These are phyloP conservation scores for Arabis hirsuta DNA, from an alignment of 345 rosid genomes.

Conservation along the genomic window DNA sequence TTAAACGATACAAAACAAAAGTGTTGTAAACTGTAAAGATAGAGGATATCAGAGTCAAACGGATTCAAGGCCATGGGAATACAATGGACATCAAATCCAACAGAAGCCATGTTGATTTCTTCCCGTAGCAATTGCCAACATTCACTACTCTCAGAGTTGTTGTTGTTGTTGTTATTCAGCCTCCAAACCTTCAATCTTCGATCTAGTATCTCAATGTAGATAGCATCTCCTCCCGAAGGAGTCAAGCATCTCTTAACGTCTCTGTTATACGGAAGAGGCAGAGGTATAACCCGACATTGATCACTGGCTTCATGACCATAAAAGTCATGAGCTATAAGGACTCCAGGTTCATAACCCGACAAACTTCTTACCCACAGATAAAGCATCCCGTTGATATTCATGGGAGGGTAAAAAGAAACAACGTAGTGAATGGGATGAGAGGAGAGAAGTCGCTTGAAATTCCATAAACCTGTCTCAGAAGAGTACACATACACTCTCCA, in stretches of 20 bases:
- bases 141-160: neutral
- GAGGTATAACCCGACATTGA: constrained; percentile 19
- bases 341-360: neutral
- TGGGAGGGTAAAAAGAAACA: neutral
- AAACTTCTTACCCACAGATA: neutral
- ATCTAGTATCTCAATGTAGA: neutral
- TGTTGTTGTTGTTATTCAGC: neutral
- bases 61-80: constrained; percentile 25
- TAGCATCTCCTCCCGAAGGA: constrained; percentile 18
- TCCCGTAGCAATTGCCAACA: constrained; percentile 3
- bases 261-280: neutral
- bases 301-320: constrained; percentile 13
- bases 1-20: neutral
- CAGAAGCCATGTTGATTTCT: neutral
- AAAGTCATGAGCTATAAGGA: constrained; percentile 20
- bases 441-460: neutral
- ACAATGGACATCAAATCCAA: neutral
- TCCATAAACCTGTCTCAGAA: constrained; percentile 24
- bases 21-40: constrained; percentile 1
- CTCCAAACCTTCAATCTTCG: constrained; percentile 13
- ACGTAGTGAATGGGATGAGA: neutral
- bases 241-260: constrained; percentile 20
- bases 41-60: constrained; percentile 15
- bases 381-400: constrained; percentile 14
- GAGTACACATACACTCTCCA: constrained; percentile 30